Base-by-base conservation (phyloP, 169 alveolate species). In the Eimeria necatrix region DNA sequence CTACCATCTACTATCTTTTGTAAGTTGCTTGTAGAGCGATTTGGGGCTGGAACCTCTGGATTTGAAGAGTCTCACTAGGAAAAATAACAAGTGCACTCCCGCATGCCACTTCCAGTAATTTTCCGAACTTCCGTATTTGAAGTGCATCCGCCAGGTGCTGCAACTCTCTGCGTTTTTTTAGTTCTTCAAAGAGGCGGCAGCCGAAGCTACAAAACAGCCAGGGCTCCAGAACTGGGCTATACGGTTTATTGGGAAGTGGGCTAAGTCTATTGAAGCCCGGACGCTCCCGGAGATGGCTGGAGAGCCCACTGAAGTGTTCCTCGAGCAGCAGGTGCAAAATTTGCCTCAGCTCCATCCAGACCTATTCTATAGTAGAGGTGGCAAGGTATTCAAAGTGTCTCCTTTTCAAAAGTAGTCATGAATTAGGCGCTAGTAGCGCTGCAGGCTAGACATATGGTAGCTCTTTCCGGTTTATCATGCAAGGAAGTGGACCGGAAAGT, bases 261-360 rank as follows among this genome's bases (percentile, higher is more conserved):
- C 49, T 80, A 80, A 52, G 88, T 64, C 68, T 0, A 22, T 80
- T 80, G 51, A 49, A 51, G 70, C 49, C 61, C 49, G 22, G 51
- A 80, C 88, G 24, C 71, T 80, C 51, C 88, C 70, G 12, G 88
- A 80, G 22, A 80, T 22, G 70, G 88, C 88, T n/a, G 53, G 53
- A 48, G 70, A 80, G 49, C 70, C 26, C 53, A 64, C 88, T n/a
- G 49, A 80, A 48, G 88, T 80, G 52, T 80, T 80, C 10, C 88
- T 80, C 52, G 88, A 80, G 53, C 71, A 80, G 22, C 71, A 80
- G 16, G 6, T 80, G 51, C 41, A 80, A n/a, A 4, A n/a, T 24
- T 80, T 80, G 22, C 71, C 88, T 8, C 20, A 51, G 49, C 61
- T 20, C 10, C 61, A 20, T 41, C 88, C 88, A 60, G 71, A 49